Base-by-base conservation (phyloP, 768 basidiomycete genomes). In the Phaffia tasmanica region DNA sequence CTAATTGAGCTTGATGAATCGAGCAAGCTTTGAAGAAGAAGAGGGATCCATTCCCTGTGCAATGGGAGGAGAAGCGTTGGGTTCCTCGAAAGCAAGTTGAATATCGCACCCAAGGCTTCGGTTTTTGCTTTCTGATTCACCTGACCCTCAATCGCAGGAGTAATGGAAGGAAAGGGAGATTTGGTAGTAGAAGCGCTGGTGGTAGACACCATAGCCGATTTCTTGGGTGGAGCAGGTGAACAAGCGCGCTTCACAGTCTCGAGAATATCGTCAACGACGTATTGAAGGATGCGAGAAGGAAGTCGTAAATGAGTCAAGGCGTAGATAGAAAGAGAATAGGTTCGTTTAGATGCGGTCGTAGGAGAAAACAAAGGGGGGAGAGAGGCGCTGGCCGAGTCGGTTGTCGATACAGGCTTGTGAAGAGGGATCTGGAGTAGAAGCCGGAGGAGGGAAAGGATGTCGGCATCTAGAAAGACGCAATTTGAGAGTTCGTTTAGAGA, bases 261-360 rank as follows among this genome's bases (percentile, higher is more conserved):
- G 25, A 64, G 42, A 56, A 67, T 61, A 25, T 63, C 48, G 59
- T 67, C 55, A 15, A 62, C 54, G 9, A 62, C 46, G 15, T 60
- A 62, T 16, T 29, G 48, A 27, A 67, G 66, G 19, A 67, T 61
- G 11, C 61, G 61, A 46, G 53, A 55, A 16, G 66, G 61, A 1
- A 67, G 61, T 4, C 47, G 60, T 30, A 63, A 47, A 25, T 63
- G 35, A 55, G 66, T 54, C 46, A 67, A 56, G 1, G 61, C 48
- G 51, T 67, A 61, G 35, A 67, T 57, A 7, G 66, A 61, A 54
- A 67, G 63, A 9, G 66, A 55, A 8, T 56, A 54, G 21, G 66
- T 67, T 23, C 66, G 66, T 55, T 67, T 67, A 3, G 65, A 67
- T 21, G 65, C 65, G 11, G 63, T 56, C n/a, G 60, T 62, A 35